Percentiles rank a stretch among this genome's conserved stretches.
phyloP scores from a whole-genome alignment of 345 rosid species.

The Populus euphratica region DNA sequence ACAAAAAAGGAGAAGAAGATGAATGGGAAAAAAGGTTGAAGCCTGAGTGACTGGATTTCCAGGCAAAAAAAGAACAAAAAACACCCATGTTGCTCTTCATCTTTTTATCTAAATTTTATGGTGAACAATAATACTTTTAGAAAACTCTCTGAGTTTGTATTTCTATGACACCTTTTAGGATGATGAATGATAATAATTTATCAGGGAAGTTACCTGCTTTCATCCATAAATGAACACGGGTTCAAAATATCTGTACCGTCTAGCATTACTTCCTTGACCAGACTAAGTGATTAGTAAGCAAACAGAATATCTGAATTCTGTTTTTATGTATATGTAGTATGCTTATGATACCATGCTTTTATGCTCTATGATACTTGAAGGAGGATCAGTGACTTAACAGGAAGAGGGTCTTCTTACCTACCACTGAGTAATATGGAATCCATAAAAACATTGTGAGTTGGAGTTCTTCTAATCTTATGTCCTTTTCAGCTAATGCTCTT shows the following conservation, averaged over 20 bases:
- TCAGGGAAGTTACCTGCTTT: constrained; percentile 64
- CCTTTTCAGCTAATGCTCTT: background rate
- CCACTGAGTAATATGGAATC: constrained; percentile 44
- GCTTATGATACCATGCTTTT: background rate
- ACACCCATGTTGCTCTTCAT: background rate
- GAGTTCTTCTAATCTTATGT: background rate
- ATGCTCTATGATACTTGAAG: constrained; percentile 33
- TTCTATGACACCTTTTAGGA: constrained; percentile 37
- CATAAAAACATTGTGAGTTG: constrained; percentile 74
- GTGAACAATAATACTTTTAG: background rate
- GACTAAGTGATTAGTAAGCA: constrained; percentile 69
- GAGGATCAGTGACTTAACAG: constrained; percentile 77
- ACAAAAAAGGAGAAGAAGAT: too few species aligned
- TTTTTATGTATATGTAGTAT: background rate
- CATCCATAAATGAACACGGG: constrained; percentile 55
- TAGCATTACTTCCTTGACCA: constrained; percentile 54
- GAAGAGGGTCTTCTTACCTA: constrained; percentile 54
- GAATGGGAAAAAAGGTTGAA: too few species aligned
- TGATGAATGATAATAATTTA: constrained; percentile 71
- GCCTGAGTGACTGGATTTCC: too few species aligned
- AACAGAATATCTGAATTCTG: constrained; percentile 9
- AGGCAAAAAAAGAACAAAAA: too few species aligned
- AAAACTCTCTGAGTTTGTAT: constrained; percentile 3
- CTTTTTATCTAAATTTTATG: background rate
- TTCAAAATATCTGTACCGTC: constrained; percentile 80